Evolutionary conservation across 2,329 filamentous ascomycete genomes (phyloP).

Genomic region (Aspergillus tanneri): DNA sequence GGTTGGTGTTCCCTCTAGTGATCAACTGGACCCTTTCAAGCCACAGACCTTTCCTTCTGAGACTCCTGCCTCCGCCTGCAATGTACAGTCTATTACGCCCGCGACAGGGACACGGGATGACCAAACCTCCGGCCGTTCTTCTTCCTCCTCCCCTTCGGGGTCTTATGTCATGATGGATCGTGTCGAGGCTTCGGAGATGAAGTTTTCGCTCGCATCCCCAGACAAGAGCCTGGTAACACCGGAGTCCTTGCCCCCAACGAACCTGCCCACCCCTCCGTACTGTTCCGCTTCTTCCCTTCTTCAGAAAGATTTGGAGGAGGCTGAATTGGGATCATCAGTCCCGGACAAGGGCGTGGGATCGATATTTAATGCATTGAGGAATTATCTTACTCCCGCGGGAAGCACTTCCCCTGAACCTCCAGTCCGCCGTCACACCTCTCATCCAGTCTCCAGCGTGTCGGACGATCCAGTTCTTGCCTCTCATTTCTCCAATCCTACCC

Average conservation of each 20-base stretch:
- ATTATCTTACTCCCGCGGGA: constrained; percentile 42
- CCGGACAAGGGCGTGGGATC: constrained; percentile 41
- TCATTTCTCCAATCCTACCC: constrained; percentile 68
- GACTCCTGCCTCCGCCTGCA: constrained; percentile 26
- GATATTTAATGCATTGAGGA: constrained; percentile 47
- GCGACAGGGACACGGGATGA: constrained; percentile 25
- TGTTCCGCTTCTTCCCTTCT: constrained; percentile 45
- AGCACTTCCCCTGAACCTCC: constrained; percentile 35
- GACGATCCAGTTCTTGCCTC: constrained; percentile 64
- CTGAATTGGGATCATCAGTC: constrained; percentile 39
- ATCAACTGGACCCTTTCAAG: constrained; percentile 55
- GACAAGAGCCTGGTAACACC: constrained; percentile 28
- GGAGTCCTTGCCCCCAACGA: constrained; percentile 34
- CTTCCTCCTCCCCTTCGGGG: constrained; percentile 36
- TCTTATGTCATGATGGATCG: constrained; percentile 46
- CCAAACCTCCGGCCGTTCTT: constrained; percentile 26
- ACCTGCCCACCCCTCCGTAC: constrained; percentile 46
- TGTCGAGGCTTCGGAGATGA: constrained; percentile 33
- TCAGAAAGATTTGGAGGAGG: constrained; percentile 45
- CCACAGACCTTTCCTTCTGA: constrained; percentile 40
- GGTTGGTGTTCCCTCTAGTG: constrained; percentile 89
- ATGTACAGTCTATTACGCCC: constrained; percentile 26
- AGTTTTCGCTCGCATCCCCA: constrained; percentile 27
- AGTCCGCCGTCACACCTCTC: constrained; percentile 46
- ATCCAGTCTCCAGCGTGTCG: constrained; percentile 64